Conservation (phyloP, 2,329 filamentous ascomycete species). For the Boeremia exigua region DNA sequence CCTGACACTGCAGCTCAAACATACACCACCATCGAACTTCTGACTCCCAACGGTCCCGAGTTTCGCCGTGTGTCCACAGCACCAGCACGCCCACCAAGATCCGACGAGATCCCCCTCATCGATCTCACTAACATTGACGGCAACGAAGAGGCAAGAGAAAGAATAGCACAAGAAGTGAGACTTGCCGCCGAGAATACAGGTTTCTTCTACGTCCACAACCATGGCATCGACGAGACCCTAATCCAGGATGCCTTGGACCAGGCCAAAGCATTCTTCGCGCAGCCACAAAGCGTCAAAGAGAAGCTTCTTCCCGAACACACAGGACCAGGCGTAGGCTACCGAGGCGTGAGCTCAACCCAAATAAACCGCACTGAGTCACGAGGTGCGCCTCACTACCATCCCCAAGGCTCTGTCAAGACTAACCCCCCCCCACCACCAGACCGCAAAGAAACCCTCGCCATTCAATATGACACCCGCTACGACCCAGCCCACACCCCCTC, state of each 20-base stretch:
- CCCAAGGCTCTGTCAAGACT: neutral
- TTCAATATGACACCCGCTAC: conserved; percentile 5
- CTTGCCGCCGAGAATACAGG: conserved; percentile 15
- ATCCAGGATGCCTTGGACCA: conserved; percentile 12
- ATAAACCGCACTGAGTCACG: conserved; percentile 6
- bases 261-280: conserved; percentile 3
- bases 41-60: conserved; percentile 1
- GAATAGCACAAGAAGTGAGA: conserved; percentile 42
- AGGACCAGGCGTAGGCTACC: neutral
- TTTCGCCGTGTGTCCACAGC: conserved; percentile 6
- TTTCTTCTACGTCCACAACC: conserved; percentile 20
- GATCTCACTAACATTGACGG: conserved; percentile 46
- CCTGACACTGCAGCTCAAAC: neutral
- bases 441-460: conserved; percentile 3
- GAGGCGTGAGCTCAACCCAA: neutral
- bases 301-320: neutral
- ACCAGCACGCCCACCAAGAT: neutral
- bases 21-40: conserved; percentile 5
- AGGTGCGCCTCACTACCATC: neutral
- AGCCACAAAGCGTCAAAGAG: neutral
- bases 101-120: conserved; percentile 45
- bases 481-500: neutral
- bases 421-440: neutral
- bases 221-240: conserved; percentile 38
- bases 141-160: conserved; percentile 48